Evolutionary conservation across 805 yeast species (phyloP), one percentile per base, ranked within the genome.

Genomic region (Nakazawaea pomicola): DNA sequence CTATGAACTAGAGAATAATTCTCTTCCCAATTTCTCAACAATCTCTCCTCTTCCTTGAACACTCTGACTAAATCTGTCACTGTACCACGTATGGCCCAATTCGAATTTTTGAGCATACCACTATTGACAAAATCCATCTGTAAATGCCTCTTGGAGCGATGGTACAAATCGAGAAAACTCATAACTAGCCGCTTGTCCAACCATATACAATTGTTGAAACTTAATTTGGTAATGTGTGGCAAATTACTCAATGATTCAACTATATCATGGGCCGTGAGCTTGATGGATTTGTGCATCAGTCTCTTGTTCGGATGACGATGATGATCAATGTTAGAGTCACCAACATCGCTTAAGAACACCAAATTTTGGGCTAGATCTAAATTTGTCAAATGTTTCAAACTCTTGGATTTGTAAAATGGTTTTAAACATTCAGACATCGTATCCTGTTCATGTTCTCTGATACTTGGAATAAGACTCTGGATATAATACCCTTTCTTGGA

Each of bases 41-140:
- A 10, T 14, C 38, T 27, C 9, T 29, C 25, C 25, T 42, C 45
- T 4, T n/a, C 21, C 21, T 34, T 32, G 31, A 36, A 36, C 2
- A 33, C 35, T 24, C 17, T 16, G 16, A 29, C 18, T 27, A 42
- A 33, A 16, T 29, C 38, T 11, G 17, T 21, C 16, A 42, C 21
- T 8, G n/a, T 10, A 6, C 45, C 45, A 15, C 37, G 24, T 10
- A 42, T 36, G 7, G 60, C 78, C 80, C 80, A 75, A 15, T 55
- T 64, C n/a, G 69, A 56, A 24, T 61, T 58, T 44, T 66, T 64
- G 27, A 59, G 57, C 78, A 74, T 72, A 0, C 81, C 81, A 1
- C 76, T 66, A 42, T 70, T 64, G 2, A 64, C 52, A 32, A 75
- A 61, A 48, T 75, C 70, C 9, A 75, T 44, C 17, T 41, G 23